Conservation (phyloP, 768 basidiomycete species). For the Mycena olivaceomarginata region DNA sequence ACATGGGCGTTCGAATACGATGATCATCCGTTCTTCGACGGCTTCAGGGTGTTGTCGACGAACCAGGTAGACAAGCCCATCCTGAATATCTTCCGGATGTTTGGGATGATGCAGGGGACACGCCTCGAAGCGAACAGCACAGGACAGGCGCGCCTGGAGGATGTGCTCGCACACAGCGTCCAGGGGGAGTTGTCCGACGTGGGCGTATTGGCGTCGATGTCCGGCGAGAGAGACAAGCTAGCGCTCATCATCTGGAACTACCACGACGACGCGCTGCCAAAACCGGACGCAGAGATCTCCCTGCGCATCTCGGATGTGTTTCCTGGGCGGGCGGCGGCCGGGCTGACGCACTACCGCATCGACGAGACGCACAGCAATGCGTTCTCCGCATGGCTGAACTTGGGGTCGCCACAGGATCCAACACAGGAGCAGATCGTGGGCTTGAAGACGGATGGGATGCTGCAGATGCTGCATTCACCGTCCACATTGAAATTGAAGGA, state of each 20-base stretch:
- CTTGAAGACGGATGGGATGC: constrained; percentile 38
- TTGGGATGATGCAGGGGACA: constrained; percentile 41
- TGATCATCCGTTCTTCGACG: constrained; percentile 42
- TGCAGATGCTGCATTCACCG: constrained; percentile 40
- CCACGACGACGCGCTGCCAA: constrained; percentile 42
- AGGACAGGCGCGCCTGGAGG: constrained; percentile 35
- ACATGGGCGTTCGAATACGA: constrained; percentile 45
- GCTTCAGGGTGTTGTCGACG: constrained; percentile 41
- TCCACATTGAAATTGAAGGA: constrained; percentile 31
- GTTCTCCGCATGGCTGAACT: constrained; percentile 34
- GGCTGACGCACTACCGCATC: constrained; percentile 41
- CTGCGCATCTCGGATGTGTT: constrained; percentile 39
- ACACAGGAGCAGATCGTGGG: constrained; percentile 37
- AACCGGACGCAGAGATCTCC: constrained; percentile 40
- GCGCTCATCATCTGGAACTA: constrained; percentile 41
- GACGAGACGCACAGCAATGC: constrained; percentile 41
- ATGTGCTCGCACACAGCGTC: constrained; percentile 39
- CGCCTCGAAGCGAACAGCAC: constrained; percentile 42
- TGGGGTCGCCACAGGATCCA: constrained; percentile 39
- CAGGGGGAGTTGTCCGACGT: constrained; percentile 39
- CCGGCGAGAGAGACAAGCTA: constrained; percentile 36
- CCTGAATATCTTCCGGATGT: constrained; percentile 42
- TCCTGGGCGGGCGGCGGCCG: constrained; percentile 23
- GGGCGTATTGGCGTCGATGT: constrained; percentile 40
- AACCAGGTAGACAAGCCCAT: constrained; percentile 44